These are phyloP conservation scores for Aspergillus nanangensis DNA, from an alignment of 495 filamentous ascomycete genomes.

Conservation along the genomic window DNA sequence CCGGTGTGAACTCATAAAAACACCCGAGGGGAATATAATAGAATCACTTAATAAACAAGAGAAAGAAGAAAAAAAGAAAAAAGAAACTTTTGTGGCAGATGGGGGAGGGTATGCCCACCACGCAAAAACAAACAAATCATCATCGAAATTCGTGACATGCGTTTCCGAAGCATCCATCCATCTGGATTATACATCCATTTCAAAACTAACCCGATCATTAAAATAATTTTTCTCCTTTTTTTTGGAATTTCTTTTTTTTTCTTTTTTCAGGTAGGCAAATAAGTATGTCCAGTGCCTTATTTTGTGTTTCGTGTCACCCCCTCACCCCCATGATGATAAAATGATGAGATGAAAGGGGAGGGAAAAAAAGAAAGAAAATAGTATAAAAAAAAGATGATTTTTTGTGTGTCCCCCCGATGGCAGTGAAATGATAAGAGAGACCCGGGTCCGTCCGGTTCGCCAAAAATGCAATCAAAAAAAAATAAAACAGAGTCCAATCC, in stretches of 20 bases:
- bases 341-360: slow-evolving; percentile 1
- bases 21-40: slow-evolving; percentile 11
- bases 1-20: slow-evolving; percentile 11
- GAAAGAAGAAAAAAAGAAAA: slow-evolving; percentile 1
- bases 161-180: slow-evolving; percentile 9
- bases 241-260: slow-evolving; percentile 1
- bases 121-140: background rate
- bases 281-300: background rate
- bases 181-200: background rate
- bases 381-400: background rate
- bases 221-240: background rate
- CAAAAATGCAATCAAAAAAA: slow-evolving; percentile 17
- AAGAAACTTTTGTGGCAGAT: slow-evolving; percentile 10
- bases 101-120: background rate
- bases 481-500: too few relatives aligned
- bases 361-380: slow-evolving; percentile 3
- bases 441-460: background rate
- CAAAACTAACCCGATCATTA: too few relatives aligned
- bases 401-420: background rate
- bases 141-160: slow-evolving; percentile 15
- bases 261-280: too few relatives aligned
- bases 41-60: background rate
- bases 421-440: background rate
- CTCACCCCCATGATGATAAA: slow-evolving; percentile 5
- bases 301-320: background rate